These are phyloP conservation scores for Trametes cinnabarina DNA, from an alignment of 768 basidiomycete species.

Conservation along the genomic window DNA sequence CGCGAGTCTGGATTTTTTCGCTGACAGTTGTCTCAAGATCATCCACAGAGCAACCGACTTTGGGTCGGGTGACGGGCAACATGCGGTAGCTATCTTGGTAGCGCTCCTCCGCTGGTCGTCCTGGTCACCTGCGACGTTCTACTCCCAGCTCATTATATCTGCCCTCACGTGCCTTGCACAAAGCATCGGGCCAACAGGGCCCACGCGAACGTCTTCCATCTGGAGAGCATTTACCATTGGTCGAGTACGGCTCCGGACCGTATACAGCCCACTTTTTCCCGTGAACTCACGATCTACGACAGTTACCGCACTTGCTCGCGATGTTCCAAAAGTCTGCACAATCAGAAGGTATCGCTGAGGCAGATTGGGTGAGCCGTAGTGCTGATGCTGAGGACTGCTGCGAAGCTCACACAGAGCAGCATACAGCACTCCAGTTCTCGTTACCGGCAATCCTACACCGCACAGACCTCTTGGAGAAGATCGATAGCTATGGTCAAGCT, in stretches of 20 bases:
- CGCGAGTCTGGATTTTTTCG: background rate
- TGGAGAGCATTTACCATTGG: slow-evolving; percentile 76
- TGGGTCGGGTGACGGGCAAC: slow-evolving; percentile 55
- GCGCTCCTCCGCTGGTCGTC: slow-evolving; percentile 26
- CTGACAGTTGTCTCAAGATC: slow-evolving; percentile 41
- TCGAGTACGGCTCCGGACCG: slow-evolving; percentile 46
- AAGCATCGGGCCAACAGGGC: slow-evolving; percentile 31
- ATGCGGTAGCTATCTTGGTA: slow-evolving; percentile 24
- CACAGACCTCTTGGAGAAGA: slow-evolving; percentile 53
- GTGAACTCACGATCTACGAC: background rate
- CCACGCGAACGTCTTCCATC: slow-evolving; percentile 32
- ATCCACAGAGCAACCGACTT: slow-evolving; percentile 55
- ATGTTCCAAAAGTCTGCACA: slow-evolving; percentile 56
- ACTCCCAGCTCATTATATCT: slow-evolving; percentile 59
- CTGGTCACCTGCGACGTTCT: slow-evolving; percentile 28
- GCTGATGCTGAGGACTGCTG: background rate
- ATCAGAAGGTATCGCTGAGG: slow-evolving; percentile 46
- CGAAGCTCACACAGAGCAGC: slow-evolving; percentile 22
- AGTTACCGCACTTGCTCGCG: slow-evolving; percentile 58
- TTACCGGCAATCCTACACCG: slow-evolving; percentile 48
- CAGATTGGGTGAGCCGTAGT: slow-evolving; percentile 54
- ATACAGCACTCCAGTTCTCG: slow-evolving; percentile 47
- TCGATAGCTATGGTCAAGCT: slow-evolving; percentile 38
- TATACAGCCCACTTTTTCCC: no score
- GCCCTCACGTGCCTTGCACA: slow-evolving; percentile 64